Evolutionary conservation across 202 grass and related monocot genomes (phyloP).

Genomic region (Panicum virgatum): DNA sequence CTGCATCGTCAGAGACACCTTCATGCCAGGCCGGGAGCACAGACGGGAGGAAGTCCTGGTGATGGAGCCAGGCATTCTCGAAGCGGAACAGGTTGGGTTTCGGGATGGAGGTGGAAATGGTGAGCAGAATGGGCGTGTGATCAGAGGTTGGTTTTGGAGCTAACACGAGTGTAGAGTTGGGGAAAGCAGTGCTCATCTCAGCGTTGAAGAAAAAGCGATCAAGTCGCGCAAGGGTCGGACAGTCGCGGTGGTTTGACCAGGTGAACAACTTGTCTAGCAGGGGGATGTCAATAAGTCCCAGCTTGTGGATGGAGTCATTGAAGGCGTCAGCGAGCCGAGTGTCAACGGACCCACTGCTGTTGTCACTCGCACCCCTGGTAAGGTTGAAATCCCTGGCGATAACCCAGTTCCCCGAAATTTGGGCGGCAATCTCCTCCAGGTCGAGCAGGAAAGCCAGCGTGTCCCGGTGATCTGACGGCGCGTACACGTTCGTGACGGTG

Average conservation of each 20-base stretch:
- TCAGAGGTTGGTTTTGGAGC: background rate
- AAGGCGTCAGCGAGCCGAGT: background rate
- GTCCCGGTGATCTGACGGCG: background rate
- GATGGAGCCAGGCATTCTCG: background rate
- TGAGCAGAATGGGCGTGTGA: too few relatives aligned
- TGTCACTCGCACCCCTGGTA: background rate
- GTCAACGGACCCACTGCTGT: background rate
- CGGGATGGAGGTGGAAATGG: background rate
- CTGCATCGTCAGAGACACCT: accelerated
- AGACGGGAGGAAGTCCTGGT: background rate
- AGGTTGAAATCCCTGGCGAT: background rate
- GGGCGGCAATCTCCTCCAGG: background rate
- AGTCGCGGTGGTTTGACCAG: background rate
- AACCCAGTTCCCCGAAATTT: background rate
- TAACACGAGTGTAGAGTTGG: background rate
- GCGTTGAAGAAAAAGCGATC: background rate
- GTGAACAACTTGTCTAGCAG: background rate
- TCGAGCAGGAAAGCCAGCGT: background rate
- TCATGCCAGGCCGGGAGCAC: background rate
- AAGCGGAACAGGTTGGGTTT: background rate
- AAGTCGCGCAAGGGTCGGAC: background rate
- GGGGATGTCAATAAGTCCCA: background rate
- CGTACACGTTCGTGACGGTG: background rate
- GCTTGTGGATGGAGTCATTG: background rate
- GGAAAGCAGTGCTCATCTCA: background rate